Base-by-base conservation (phyloP, 108 stramenopile genomes). In the Fragilaria crotonensis region DNA sequence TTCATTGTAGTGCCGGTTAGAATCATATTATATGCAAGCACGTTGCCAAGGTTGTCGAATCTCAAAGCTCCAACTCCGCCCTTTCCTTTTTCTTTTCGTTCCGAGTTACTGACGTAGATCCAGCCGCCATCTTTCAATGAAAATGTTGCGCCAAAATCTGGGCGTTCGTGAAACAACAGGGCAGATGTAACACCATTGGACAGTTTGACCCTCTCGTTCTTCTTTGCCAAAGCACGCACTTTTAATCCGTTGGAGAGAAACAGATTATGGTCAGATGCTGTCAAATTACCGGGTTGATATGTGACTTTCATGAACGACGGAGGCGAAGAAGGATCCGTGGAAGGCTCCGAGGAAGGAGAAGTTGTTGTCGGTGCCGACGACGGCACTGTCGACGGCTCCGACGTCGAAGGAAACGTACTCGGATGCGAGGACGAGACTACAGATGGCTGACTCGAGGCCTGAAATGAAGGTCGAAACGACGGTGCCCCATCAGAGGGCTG, bases 91-190 rank as follows among this genome's bases (percentile, higher is more conserved):
- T 52, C 45, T 18, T 27, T 9, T 19, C 59, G 31, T 67, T 67
- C 66, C 22, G 47, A 28, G 41, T 67, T 67, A 23, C 33, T 41
- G n/a, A 67, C 48, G 31, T 67, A 67, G 26, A 67, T 41, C 66
- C 66, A 67, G 5, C 66, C 66, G 11, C 33, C 54, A 14, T 56
- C 32, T 33, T 56, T 20, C 2, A 56, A 21, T n/a, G 54, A n/a
- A 47, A 75, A 77, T 0, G 72, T 67, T 0, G 67, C 79, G 0
- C 58, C 78, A 29, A 36, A 72, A 64, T 84, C 83, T 3, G 79
- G 77, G 49, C 20, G 48, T 21, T n/a, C 56, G 51, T 83, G 82
- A 58, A 78, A 81, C 1, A 29, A 30, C 11, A 45, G 17, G 0
- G 54, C 33, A 2, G 72, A 68, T 33, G 19, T 26, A 11, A 44